phyloP scores from a whole-genome alignment of 257 asterid genomes.

The Lantana camara region DNA sequence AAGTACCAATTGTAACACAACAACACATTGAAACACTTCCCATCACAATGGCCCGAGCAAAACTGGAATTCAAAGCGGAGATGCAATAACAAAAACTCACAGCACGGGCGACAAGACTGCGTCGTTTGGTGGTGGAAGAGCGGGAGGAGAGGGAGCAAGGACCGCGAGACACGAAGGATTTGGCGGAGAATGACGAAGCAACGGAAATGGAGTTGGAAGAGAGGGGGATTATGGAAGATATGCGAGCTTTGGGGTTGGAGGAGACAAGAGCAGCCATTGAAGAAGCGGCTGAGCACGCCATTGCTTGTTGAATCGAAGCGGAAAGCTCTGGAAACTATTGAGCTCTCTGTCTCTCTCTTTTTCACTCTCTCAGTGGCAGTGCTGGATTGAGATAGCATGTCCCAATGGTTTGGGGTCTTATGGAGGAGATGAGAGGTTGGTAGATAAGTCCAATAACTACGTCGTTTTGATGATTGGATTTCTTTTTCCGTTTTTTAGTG shows the following conservation, averaged over 20 bases:
- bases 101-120: constrained; percentile 54
- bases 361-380: too few relatives aligned
- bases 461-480: not conserved
- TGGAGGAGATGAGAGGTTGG: constrained; percentile 5
- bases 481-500: not conserved
- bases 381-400: not conserved
- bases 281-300: constrained; percentile 68
- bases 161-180: constrained; percentile 37
- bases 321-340: not conserved
- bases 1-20: not conserved
- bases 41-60: not conserved
- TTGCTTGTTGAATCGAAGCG: constrained; percentile 21
- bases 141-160: constrained; percentile 47
- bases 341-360: not conserved
- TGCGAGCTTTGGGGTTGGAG: constrained; percentile 45
- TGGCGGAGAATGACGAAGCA: constrained; percentile 56
- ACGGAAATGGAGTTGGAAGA: constrained; percentile 44
- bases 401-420: not conserved
- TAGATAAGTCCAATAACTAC: not conserved
- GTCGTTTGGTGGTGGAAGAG: constrained; percentile 35
- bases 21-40: not conserved
- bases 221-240: constrained; percentile 43
- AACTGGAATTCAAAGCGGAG: not conserved
- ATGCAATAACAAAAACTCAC: constrained; percentile 42
- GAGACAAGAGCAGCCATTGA: constrained; percentile 59